Base-by-base conservation (phyloP, 176 grass and related monocot species). In the Chloris gayana region DNA sequence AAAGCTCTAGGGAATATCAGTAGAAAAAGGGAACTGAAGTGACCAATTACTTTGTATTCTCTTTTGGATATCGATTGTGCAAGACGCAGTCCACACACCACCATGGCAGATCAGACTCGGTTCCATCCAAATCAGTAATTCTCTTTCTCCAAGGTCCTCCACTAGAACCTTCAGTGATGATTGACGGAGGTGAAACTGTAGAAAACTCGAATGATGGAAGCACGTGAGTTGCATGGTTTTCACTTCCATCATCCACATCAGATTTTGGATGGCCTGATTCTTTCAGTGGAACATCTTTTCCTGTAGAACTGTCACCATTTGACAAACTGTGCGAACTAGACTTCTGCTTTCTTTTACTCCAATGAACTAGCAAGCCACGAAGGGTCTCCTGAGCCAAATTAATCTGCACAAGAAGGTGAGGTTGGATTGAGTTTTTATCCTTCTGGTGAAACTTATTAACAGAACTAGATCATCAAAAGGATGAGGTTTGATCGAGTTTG, bases 371-470 rank as follows among this genome's bases (percentile, higher is more conserved):
- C 53, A 98, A 87, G 67, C 95, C 95, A 80, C 85, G 90, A 75
- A 98, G 83, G 50, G 95, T 98, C 78, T 95, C 95, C 35, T 95
- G 95, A 79, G 90, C 95, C 80, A 98, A 83, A 87, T 98, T 98
- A 87, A 98, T 93, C 94, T 97, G 94, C 46, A 85, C 21, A 32
- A 32, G 66, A 77, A 85, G 30, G 58, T 51, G 61, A 49, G 24
- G 60, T 32, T 31, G 19, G 37, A 46, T 72, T 31, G 9, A 83
- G 38, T 34, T 2, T 87, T 71, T 3, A 34, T 38, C 71, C 76
- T 71, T 47, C 27, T 39, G 9, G 22, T 58, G 25, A 25, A 57
- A 71, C 25, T 77, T 34, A 70, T 27, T 8, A 81, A 70, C 22
- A 89, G 42, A n/a, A 34, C 27, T n/a, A n/a, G n/a, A n/a, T n/a